phyloP scores from a whole-genome alignment of 2,329 filamentous ascomycete species.

The Colletotrichum brevisporum region DNA sequence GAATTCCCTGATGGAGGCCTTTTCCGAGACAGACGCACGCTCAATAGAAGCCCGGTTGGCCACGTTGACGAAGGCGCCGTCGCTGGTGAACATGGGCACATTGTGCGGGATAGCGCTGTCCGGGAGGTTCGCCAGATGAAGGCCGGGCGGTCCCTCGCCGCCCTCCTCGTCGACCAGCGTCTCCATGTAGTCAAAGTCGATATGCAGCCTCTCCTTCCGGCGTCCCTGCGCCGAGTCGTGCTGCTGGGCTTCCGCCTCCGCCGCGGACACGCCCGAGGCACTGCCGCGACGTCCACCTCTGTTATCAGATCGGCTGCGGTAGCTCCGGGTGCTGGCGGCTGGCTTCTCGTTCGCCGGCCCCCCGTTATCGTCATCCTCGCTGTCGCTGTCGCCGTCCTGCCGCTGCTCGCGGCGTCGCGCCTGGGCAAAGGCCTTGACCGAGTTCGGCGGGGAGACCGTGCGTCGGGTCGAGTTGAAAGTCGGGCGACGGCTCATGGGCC shows the following conservation, averaged over 20 bases:
- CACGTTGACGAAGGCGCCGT: conserved; percentile 70
- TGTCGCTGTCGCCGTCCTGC: conserved; percentile 54
- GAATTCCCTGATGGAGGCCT: conserved; percentile 49
- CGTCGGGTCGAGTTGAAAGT: conserved; percentile 66
- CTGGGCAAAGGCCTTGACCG: conserved; percentile 96
- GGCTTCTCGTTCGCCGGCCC: conserved; percentile 72
- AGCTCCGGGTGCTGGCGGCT: conserved; percentile 75
- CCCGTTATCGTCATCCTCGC: conserved; percentile 52
- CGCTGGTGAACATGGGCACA: conserved; percentile 60
- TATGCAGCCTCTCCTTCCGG: conserved; percentile 79
- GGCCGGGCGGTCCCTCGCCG: not conserved
- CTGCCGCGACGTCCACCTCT: conserved; percentile 70
- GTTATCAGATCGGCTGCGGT: conserved; percentile 69
- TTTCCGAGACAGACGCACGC: conserved; percentile 57
- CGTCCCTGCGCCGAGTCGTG: conserved; percentile 70
- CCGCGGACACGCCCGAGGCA: conserved; percentile 67
- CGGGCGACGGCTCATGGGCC: conserved; percentile 59
- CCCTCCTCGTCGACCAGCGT: conserved; percentile 82
- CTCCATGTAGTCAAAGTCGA: conserved; percentile 94
- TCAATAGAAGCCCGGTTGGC: conserved; percentile 52
- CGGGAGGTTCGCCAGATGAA: conserved; percentile 62
- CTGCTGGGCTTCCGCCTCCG: conserved; percentile 82
- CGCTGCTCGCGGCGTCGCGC: conserved; percentile 87
- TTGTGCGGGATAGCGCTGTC: conserved; percentile 61
- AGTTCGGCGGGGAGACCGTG: conserved; percentile 77